Evolutionary conservation across 345 rosid genomes (phyloP).

Genomic region (Hevea brasiliensis): DNA sequence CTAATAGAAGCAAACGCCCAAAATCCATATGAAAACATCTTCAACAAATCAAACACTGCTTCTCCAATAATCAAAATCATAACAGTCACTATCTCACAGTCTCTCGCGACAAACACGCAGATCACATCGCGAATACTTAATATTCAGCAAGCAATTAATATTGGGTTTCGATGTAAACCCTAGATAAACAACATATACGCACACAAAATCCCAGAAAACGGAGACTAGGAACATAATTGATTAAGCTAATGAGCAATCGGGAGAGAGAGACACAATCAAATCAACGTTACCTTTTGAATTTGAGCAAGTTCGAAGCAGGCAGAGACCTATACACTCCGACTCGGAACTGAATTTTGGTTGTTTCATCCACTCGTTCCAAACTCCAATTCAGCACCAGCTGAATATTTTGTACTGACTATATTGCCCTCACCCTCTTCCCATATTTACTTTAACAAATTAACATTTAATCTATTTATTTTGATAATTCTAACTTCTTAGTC

Average conservation of each 20-base stretch:
- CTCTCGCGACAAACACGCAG: neutral
- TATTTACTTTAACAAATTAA: neutral
- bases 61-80: neutral
- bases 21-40: neutral
- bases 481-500: no score
- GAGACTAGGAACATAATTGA: neutral
- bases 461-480: no score
- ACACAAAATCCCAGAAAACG: neutral
- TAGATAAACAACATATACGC: neutral
- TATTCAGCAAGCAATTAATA: neutral
- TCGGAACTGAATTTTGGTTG: neutral
- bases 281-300: neutral
- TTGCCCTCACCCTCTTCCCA: neutral
- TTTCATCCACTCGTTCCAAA: neutral
- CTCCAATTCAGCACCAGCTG: neutral
- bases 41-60: neutral
- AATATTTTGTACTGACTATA: neutral
- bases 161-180: neutral
- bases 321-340: neutral
- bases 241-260: neutral
- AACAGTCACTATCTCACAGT: neutral
- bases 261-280: neutral
- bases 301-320: neutral
- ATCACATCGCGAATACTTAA: neutral
- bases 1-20: neutral